phyloP scores from a whole-genome alignment of 2,329 filamentous ascomycete genomes.

The Trichoderma polysporum region DNA sequence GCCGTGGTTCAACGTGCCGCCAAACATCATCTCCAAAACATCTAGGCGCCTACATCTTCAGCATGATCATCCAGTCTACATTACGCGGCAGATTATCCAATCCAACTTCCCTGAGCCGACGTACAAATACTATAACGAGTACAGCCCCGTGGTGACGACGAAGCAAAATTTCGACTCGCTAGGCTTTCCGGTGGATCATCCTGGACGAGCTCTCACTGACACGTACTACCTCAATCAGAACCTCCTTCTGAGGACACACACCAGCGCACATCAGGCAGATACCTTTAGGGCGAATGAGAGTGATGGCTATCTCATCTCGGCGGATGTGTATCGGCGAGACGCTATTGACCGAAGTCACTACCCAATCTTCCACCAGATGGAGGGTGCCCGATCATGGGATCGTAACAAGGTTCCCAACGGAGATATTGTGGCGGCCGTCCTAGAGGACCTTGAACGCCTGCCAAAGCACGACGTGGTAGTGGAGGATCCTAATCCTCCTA shows the following conservation, averaged over 20 bases:
- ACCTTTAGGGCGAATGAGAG: conserved; percentile 71
- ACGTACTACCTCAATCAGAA: conserved; percentile 91
- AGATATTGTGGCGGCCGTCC: conserved; percentile 64
- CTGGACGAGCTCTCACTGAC: conserved; percentile 81
- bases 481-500: conserved; percentile 78
- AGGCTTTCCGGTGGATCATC: conserved; percentile 84
- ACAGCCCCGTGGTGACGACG: conserved; percentile 81
- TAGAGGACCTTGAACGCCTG: conserved; percentile 67
- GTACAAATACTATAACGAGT: conserved; percentile 74
- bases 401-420: conserved; percentile 57
- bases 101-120: conserved; percentile 73
- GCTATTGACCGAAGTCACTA: conserved; percentile 95
- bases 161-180: conserved; percentile 95
- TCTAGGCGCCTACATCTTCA: conserved; percentile 84
- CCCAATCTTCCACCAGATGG: conserved; percentile 98
- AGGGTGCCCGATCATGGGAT: conserved; percentile 89
- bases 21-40: conserved; percentile 71
- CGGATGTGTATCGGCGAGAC: conserved; percentile 94
- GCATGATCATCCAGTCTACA: conserved; percentile 82
- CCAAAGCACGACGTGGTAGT: conserved; percentile 74
- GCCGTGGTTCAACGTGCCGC: conserved; percentile 79
- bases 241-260: conserved; percentile 88
- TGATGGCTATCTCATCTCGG: conserved; percentile 83
- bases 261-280: conserved; percentile 87
- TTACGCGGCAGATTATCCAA: conserved; percentile 90